Evolutionary conservation across 1,284 basidiomycete species (phyloP), one percentile per base, ranked within the genome.

Genomic region (Austropuccinia psidii): DNA sequence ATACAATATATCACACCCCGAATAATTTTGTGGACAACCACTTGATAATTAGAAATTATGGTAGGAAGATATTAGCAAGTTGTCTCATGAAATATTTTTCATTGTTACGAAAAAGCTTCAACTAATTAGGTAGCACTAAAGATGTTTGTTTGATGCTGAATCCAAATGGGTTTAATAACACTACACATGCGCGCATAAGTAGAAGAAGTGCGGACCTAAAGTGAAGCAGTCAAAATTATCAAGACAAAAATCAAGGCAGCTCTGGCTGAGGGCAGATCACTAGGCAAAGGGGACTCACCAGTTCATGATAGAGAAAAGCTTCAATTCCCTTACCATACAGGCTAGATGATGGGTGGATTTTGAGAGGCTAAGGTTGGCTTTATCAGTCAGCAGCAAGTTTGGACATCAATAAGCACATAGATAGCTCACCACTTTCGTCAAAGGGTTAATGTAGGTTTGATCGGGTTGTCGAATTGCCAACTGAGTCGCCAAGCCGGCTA

Each of bases 281-380:
- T 6, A n/a, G 9, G 1, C 50, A 64, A 29, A 6, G 17, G 9
- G 9, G 21, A 84, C 89, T 77, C 76, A 94, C 93, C 77, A 96
- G 83, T 80, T 96, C 93, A 79, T 94, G 89, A 79, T 90, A 97
- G 57, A 96, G 85, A 73, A 97, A 91, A 5, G 88, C 90, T 0
- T 88, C 87, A 0, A 87, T 86, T 79, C 90, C 91, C 78, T 89
- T 90, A 75, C 89, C 88, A 75, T 85, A 86, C 75, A 96, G 79
- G 1, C 87, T 85, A 24, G 91, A 93, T 29, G 88, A 86, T 0
- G 93, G 93, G 79, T 96, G 91, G 41, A 97, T 89, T 80, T 93
- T 94, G 76, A 96, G 85, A 31, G 85, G 82, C 90, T 91, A 76
- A 60, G 15, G 24, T 54, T 7, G 66, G 55, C 21, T 33, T 24